Evolutionary conservation across 495 filamentous ascomycete species (phyloP).

Genomic region (Penicillium robsamsonii): DNA sequence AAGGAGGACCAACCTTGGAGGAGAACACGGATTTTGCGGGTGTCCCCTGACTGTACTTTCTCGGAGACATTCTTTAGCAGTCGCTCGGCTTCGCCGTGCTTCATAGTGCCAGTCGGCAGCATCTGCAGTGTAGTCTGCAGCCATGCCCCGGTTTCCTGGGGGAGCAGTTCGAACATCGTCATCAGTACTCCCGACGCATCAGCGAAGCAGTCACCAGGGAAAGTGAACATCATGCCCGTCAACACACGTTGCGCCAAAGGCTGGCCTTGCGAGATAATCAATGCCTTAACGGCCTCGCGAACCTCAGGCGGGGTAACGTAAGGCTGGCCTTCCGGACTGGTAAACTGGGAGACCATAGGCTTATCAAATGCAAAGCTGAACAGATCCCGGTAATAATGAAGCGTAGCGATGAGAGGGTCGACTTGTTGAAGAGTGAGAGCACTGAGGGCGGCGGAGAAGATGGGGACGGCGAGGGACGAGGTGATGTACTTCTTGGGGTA

Average conservation of each 20-base stretch:
- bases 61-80: slow-evolving; percentile 64
- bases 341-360: slow-evolving; percentile 69
- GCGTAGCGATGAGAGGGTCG: slow-evolving; percentile 82
- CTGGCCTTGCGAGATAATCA: slow-evolving; percentile 71
- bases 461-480: slow-evolving; percentile 72
- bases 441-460: slow-evolving; percentile 82
- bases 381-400: slow-evolving; percentile 92
- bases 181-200: slow-evolving; percentile 92
- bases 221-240: slow-evolving; percentile 98
- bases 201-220: slow-evolving; percentile 89
- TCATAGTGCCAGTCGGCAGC: slow-evolving; percentile 78
- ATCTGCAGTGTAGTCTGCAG: slow-evolving; percentile 77
- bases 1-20: slow-evolving; percentile 59
- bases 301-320: slow-evolving; percentile 59
- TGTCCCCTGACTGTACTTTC: slow-evolving; percentile 66
- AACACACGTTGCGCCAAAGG: slow-evolving; percentile 78
- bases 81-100: slow-evolving; percentile 59
- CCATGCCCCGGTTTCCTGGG: slow-evolving; percentile 72
- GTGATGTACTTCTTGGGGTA: slow-evolving; percentile 79
- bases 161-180: slow-evolving; percentile 82
- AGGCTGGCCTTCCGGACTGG: slow-evolving; percentile 39
- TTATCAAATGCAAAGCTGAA: slow-evolving; percentile 81
- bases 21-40: slow-evolving; percentile 77
- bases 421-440: slow-evolving; percentile 84
- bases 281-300: slow-evolving; percentile 66